These are phyloP conservation scores for Schizochytrium sp. DNA, from an alignment of 108 stramenopile genomes.

Conservation along the genomic window DNA sequence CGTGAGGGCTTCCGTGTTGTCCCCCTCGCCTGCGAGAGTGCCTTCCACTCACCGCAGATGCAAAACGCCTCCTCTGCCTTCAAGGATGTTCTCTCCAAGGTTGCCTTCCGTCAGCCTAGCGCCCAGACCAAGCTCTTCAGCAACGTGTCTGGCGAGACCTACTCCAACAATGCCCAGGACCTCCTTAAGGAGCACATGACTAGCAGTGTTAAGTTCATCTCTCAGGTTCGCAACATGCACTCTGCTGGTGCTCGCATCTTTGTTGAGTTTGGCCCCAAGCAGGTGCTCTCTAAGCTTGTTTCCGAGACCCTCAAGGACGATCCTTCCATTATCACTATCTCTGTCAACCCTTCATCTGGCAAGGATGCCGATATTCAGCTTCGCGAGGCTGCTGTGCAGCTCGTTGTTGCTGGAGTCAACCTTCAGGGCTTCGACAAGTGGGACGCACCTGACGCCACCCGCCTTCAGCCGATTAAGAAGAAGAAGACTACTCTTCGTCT, in stretches of 20 bases:
- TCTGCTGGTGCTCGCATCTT: constrained; percentile 27
- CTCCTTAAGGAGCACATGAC: constrained; percentile 37
- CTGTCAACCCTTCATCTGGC: constrained; percentile 28
- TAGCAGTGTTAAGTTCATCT: constrained; percentile 24
- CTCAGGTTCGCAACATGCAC: constrained; percentile 52
- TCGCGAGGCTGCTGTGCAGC: constrained; percentile 28
- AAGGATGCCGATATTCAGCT: constrained; percentile 21
- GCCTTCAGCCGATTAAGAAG: constrained; percentile 30
- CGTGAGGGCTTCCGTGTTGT: constrained; percentile 38
- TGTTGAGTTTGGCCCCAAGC: constrained; percentile 29
- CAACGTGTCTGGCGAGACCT: constrained; percentile 50
- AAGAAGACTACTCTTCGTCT: constrained; percentile 21
- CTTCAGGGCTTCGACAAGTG: constrained; percentile 51
- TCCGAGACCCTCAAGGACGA: constrained; percentile 42
- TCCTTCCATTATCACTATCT: constrained; percentile 12
- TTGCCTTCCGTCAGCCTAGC: neutral
- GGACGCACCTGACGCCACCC: constrained; percentile 37
- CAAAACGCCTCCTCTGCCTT: constrained; percentile 34
- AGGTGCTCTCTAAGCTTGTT: constrained; percentile 42
- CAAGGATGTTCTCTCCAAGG: constrained; percentile 37
- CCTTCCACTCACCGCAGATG: constrained; percentile 51
- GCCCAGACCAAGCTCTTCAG: constrained; percentile 50
- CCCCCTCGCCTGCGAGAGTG: constrained; percentile 42
- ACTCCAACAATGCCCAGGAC: neutral
- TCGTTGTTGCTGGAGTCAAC: constrained; percentile 39